Evolutionary conservation across 305 asterid species (phyloP).

Genomic region (Fraxinus latifolia): DNA sequence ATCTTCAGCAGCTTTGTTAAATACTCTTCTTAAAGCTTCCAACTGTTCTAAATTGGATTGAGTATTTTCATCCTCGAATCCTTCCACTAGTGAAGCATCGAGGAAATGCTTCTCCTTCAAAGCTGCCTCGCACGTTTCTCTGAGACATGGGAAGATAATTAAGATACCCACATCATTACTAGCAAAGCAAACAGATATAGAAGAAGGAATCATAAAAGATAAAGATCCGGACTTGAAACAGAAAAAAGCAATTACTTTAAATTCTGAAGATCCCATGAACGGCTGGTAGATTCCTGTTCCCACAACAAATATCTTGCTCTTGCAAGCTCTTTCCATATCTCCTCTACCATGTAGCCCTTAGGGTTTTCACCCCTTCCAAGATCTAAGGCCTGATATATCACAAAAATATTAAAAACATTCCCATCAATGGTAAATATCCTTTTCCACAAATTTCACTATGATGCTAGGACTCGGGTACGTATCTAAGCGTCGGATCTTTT

Average conservation of each 20-base stretch:
- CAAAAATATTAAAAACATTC: conserved; percentile 9
- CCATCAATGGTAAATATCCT: conserved; percentile 8
- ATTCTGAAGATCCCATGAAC: conserved; percentile 69
- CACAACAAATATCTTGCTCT: conserved; percentile 75
- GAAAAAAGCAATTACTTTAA: conserved; percentile 44
- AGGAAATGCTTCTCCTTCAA: conserved; percentile 55
- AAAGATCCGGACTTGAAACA: not conserved
- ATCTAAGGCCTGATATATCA: conserved; percentile 65
- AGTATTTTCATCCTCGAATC: conserved; percentile 46
- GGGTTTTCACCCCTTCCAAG: conserved; percentile 60
- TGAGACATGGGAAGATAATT: conserved; percentile 29
- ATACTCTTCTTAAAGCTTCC: conserved; percentile 50
- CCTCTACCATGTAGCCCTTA: not conserved
- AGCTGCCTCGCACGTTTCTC: conserved; percentile 71
- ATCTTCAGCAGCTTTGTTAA: conserved; percentile 59
- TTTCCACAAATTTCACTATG: conserved; percentile 18
- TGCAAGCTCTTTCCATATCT: conserved; percentile 64
- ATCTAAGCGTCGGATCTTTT: not conserved
- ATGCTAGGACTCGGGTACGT: not conserved
- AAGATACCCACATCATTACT: conserved; percentile 7
- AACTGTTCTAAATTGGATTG: conserved; percentile 37
- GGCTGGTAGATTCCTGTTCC: conserved; percentile 67
- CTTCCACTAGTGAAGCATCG: conserved; percentile 43
- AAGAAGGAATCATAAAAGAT: not conserved
- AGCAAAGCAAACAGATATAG: conserved; percentile 1